A percentile compares a stretch with the other conserved stretches of the same genome.
Evolutionary conservation across 2,329 filamentous ascomycete species (phyloP).

Genomic region (Phyllachora maydis): DNA sequence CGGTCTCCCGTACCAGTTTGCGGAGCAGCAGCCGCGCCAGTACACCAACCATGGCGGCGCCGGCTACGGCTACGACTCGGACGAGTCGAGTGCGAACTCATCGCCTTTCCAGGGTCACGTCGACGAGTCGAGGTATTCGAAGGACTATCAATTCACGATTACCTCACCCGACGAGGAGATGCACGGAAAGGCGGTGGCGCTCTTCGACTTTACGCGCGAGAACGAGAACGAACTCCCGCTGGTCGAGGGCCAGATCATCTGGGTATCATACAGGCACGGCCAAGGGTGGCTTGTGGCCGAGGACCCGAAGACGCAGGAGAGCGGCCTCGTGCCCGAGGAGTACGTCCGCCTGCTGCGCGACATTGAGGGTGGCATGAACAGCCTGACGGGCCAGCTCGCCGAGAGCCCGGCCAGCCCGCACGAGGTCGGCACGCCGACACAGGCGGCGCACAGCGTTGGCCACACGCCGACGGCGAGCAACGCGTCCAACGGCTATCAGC

Average conservation of each 20-base stretch:
- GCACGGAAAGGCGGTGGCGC: slow-evolving; percentile 84
- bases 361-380: slow-evolving; percentile 76
- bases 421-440: slow-evolving; percentile 38
- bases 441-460: slow-evolving; percentile 32
- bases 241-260: slow-evolving; percentile 86
- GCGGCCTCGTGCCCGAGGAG: slow-evolving; percentile 85
- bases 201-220: slow-evolving; percentile 88
- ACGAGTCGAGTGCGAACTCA: slow-evolving; percentile 34
- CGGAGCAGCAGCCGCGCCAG: slow-evolving; percentile 21
- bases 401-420: slow-evolving; percentile 31
- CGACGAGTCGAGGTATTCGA: slow-evolving; percentile 65
- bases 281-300: slow-evolving; percentile 96
- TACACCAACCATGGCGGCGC: slow-evolving; percentile 23
- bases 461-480: slow-evolving; percentile 24
- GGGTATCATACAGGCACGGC: slow-evolving; percentile 88
- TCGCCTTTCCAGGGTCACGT: slow-evolving; percentile 36
- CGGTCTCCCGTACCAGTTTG: slow-evolving; percentile 21
- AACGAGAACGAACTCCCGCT: slow-evolving; percentile 92
- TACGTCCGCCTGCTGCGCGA: slow-evolving; percentile 85
- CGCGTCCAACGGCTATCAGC: slow-evolving; percentile 41
- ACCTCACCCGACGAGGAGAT: slow-evolving; percentile 93
- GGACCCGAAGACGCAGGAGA: slow-evolving; percentile 85
- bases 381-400: slow-evolving; percentile 38
- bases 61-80: slow-evolving; percentile 33
- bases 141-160: slow-evolving; percentile 88